phyloP scores from a whole-genome alignment of 176 grass and related monocot species.

The Aegilops tauschii region DNA sequence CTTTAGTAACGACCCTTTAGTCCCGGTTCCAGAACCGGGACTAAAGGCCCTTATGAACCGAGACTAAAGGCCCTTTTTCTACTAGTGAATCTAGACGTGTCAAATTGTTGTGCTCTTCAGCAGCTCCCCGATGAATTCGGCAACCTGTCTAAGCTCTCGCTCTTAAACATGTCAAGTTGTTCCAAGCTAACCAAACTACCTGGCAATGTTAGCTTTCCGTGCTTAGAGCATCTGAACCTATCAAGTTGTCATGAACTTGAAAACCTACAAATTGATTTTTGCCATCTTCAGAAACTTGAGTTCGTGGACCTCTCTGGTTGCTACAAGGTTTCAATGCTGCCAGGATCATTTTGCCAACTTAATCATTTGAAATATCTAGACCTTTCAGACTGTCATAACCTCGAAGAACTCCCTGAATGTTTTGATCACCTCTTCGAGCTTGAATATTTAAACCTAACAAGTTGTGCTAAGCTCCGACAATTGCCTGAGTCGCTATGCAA shows the following conservation, averaged over 20 bases:
- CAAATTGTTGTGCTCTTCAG: neutral
- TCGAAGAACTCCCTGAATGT: constrained; percentile 23
- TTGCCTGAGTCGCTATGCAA: neutral
- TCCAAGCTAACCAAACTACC: neutral
- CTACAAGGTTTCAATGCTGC: constrained; percentile 8
- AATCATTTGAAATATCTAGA: constrained; percentile 31
- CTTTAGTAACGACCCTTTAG: too few relatives aligned
- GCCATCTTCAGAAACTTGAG: constrained; percentile 9
- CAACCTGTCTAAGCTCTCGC: too few relatives aligned
- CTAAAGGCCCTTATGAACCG: too few relatives aligned
- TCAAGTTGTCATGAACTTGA: neutral
- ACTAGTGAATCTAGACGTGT: too few relatives aligned
- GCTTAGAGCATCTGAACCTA: neutral
- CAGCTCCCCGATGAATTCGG: too few relatives aligned
- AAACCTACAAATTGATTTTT: constrained; percentile 19
- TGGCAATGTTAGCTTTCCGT: neutral
- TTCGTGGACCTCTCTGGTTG: constrained; percentile 28
- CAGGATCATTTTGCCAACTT: constrained; percentile 27
- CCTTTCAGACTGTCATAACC: constrained; percentile 39
- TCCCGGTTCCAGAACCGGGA: too few relatives aligned
- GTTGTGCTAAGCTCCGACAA: neutral
- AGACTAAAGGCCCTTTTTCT: too few relatives aligned
- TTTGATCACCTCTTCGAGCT: constrained; percentile 25
- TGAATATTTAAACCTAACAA: constrained; percentile 14
- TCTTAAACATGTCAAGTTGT: neutral